phyloP scores from a whole-genome alignment of 495 filamentous ascomycete species.

The Neurospora pannonica region DNA sequence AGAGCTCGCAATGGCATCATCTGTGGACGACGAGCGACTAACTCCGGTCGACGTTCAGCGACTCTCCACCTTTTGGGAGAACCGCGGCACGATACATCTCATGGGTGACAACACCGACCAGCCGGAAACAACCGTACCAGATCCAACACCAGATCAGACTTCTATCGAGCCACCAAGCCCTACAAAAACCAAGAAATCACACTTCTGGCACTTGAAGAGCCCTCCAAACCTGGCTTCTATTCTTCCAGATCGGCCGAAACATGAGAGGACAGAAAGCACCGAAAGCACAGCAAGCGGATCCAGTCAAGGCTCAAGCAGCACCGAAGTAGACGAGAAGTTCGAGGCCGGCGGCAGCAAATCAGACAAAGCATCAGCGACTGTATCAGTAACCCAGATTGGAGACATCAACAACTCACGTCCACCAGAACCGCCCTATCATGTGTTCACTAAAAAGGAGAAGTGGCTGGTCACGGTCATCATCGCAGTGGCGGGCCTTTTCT shows the following conservation, averaged over 20 bases:
- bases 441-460: conserved; percentile 26
- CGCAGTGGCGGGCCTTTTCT: conserved; percentile 29
- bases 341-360: not conserved
- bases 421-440: conserved; percentile 10
- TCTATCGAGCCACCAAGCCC: not conserved
- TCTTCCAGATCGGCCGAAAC: not conserved
- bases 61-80: not conserved
- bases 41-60: not conserved
- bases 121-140: not conserved
- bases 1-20: not conserved
- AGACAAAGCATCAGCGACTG: not conserved
- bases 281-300: not conserved
- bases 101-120: not conserved
- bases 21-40: not conserved
- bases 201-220: not conserved
- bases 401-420: not conserved
- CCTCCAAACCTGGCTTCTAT: not conserved
- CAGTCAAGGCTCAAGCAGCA: not conserved
- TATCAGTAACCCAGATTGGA: not conserved
- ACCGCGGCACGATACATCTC: not conserved
- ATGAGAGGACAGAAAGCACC: not conserved
- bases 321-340: not conserved
- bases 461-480: conserved; percentile 28
- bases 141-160: not conserved
- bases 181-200: not conserved